phyloP scores from a whole-genome alignment of 495 filamentous ascomycete species.

The Penicillium taxi region DNA sequence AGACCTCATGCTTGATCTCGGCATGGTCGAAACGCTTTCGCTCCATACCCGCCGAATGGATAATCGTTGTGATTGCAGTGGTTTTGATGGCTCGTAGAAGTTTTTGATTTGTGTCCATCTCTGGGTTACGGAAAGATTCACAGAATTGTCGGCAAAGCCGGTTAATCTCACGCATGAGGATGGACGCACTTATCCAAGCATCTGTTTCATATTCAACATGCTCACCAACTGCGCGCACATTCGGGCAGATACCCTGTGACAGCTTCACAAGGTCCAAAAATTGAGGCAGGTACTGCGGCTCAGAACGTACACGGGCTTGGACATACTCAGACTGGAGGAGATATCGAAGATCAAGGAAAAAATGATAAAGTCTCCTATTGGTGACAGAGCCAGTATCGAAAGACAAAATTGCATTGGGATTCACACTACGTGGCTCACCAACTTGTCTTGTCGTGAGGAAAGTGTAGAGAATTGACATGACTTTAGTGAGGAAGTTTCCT shows the following conservation, averaged over 20 bases:
- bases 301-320: conserved; percentile 68
- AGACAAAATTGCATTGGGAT: conserved; percentile 72
- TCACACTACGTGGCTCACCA: conserved; percentile 80
- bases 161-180: conserved; percentile 93
- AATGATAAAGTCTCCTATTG: conserved; percentile 92
- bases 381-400: conserved; percentile 91
- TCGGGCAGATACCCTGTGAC: conserved; percentile 94
- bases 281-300: conserved; percentile 81
- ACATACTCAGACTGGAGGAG: conserved; percentile 82
- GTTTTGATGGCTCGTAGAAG: conserved; percentile 66
- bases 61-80: conserved; percentile 67
- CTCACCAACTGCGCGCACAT: conserved; percentile 81
- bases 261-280: conserved; percentile 94
- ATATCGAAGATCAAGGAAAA: conserved; percentile 87
- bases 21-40: conserved; percentile 76
- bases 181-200: conserved; percentile 91
- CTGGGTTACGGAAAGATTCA: conserved; percentile 68
- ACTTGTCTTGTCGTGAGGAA: conserved; percentile 95
- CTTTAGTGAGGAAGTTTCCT: conserved; percentile 92
- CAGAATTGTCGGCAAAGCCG: conserved; percentile 80
- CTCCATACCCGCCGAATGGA: conserved; percentile 84
- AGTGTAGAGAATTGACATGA: conserved; percentile 94
- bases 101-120: conserved; percentile 49
- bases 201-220: conserved; percentile 98
- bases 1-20: conserved; percentile 76